Base-by-base conservation (phyloP, 768 basidiomycete genomes). In the Exsudoporus frostii region DNA sequence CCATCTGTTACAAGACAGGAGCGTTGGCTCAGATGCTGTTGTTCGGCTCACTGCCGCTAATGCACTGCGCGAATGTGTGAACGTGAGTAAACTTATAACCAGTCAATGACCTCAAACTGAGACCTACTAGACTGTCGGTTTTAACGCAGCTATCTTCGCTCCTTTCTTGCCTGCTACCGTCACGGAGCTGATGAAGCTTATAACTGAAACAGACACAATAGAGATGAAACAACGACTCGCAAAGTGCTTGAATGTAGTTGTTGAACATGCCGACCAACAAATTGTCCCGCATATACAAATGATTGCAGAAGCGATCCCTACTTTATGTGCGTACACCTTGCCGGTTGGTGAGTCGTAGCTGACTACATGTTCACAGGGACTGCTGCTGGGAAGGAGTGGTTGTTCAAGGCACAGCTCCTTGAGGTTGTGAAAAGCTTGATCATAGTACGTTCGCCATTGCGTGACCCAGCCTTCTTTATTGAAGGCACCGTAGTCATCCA, bases 1-100 rank as follows among this genome's bases (percentile, higher is more conserved):
- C 8, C 84, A 90, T 64, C 79, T 98, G 22, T 68, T 98, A 45
- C 76, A 78, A 54, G 85, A 89, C 56, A 79, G 82, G 40, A 79
- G 84, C 5, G 73, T 79, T 7, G 84, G 89, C 9, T 84, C 88
- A 4, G 92, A 96, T 64, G 74, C 81, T 22, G 94, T 93, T 15
- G 93, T 98, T 44, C 83, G 92, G 5, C 74, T 98, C 33, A 92
- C 92, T 1, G 87, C 94, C 24, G 88, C 90, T 0, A 76, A 82
- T 22, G 86, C 92, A 13, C 65, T 98, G 27, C 79, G 83, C 36
- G 87, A 93, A 65, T 91, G 91, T 62, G 80, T 93, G 22, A 88
- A 96, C 66, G 94, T 95, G 72, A 58, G 90, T 72, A 29, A 39
- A 50, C 43, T n/a, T 36, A 22, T 24, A 25, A 36, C n/a, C 53